A percentile compares a stretch with the other conserved stretches of the same genome.
These are phyloP conservation scores for Hirsutella rhossiliensis DNA, from an alignment of 2,329 filamentous ascomycete species.

Conservation along the genomic window DNA sequence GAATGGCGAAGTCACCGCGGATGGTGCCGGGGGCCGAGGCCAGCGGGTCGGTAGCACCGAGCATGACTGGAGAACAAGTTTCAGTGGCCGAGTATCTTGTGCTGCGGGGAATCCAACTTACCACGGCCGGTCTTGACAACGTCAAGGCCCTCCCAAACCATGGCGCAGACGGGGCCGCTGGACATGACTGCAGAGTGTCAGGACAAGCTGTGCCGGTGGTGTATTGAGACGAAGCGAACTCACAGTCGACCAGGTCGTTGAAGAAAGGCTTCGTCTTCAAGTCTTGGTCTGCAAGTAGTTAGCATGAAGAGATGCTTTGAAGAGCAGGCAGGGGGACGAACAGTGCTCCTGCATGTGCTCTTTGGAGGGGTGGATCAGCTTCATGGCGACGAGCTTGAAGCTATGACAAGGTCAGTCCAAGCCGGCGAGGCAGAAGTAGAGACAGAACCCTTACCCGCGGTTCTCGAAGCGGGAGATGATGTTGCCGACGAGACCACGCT, in stretches of 20 bases:
- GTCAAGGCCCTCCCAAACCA: constrained; percentile 99
- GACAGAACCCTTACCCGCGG: constrained; percentile 55
- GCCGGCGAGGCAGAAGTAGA: background rate
- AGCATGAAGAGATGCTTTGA: background rate
- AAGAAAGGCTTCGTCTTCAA: constrained; percentile 80
- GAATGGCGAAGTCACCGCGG: constrained; percentile 83
- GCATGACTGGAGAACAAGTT: constrained; percentile 47
- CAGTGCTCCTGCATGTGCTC: constrained; percentile 97
- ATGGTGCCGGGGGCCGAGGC: constrained; percentile 94
- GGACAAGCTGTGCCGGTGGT: constrained; percentile 2
- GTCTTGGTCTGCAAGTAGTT: constrained; percentile 54
- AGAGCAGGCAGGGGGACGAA: constrained; percentile 23
- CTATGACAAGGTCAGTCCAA: constrained; percentile 27
- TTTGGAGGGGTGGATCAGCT: constrained; percentile 80
- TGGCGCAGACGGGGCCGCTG: constrained; percentile 93
- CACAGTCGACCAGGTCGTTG: constrained; percentile 84
- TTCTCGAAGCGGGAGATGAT: constrained; percentile 98
- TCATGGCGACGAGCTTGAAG: constrained; percentile 98
- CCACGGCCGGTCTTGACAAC: constrained; percentile 96
- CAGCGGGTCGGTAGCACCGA: constrained; percentile 98
- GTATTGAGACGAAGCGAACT: constrained; percentile 15
- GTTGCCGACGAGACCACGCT: constrained; percentile 95
- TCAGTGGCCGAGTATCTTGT: background rate
- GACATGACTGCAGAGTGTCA: constrained; percentile 64
- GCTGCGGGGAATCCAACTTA: constrained; percentile 30